A percentile compares a stretch with the other conserved stretches of the same genome.
phyloP scores from a whole-genome alignment of 305 asterid species.

The Rubia balearica region DNA sequence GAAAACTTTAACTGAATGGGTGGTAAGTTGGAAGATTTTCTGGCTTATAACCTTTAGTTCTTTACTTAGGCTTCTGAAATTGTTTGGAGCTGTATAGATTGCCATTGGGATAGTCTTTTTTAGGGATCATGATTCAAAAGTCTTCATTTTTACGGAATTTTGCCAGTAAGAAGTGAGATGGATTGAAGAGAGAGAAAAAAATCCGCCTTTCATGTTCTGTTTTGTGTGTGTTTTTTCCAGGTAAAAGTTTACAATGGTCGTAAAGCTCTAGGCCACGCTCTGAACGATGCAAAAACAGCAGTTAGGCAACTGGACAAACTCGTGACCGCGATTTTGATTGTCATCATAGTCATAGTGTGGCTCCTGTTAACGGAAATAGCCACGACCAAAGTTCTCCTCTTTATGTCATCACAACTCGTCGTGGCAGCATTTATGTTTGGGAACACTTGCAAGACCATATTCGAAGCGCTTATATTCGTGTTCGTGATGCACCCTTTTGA shows the following conservation, averaged over 20 bases:
- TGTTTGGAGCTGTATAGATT: not conserved
- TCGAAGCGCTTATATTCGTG: constrained; percentile 82
- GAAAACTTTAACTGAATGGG: constrained; percentile 73
- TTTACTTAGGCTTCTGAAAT: no score
- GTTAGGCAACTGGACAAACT: constrained; percentile 64
- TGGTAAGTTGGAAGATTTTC: constrained; percentile 44
- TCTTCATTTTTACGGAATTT: not conserved
- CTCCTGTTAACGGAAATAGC: constrained; percentile 72
- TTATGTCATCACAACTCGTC: constrained; percentile 76
- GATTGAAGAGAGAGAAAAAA: not conserved
- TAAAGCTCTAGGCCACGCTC: constrained; percentile 66
- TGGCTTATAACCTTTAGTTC: not conserved
- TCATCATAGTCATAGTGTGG: constrained; percentile 54
- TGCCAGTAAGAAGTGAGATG: not conserved
- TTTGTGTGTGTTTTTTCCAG: constrained; percentile 30
- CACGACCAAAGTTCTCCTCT: constrained; percentile 57
- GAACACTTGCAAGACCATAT: constrained; percentile 80
- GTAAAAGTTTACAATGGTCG: constrained; percentile 70
- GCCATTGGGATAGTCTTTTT: not conserved
- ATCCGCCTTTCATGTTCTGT: not conserved
- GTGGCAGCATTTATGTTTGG: constrained; percentile 72
- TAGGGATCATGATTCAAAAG: not conserved
- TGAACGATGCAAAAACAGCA: constrained; percentile 76
- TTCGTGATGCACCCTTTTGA: constrained; percentile 96
- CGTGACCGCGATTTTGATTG: constrained; percentile 42